Evolutionary conservation across 1,284 basidiomycete genomes (phyloP).

Genomic region (Apiotrichum veenhuisii): DNA sequence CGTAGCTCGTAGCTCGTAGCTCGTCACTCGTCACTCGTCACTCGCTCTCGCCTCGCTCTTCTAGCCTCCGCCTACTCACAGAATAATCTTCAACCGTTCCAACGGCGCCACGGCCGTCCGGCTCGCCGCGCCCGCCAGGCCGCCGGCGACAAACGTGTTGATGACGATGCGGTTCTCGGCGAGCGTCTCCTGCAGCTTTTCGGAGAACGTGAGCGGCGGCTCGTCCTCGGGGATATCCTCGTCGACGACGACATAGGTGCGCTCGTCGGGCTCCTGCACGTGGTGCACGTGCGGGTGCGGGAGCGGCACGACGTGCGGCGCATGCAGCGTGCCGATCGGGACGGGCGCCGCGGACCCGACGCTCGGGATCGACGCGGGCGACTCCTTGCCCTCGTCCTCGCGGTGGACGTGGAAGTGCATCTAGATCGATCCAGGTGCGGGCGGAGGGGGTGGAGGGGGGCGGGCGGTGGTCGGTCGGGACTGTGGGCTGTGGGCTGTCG

Average conservation of each 20-base stretch:
- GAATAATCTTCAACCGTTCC: conserved; percentile 90
- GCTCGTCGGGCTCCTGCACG: background rate
- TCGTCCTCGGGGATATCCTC: conserved; percentile 1
- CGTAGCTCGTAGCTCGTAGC: no score
- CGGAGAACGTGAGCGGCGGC: conserved; percentile 4
- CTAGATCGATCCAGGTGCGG: no score
- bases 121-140: conserved; percentile 56
- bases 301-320: background rate
- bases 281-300: background rate
- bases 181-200: conserved; percentile 3
- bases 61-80: conserved; percentile 61
- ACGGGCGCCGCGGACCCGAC: background rate
- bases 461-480: no score
- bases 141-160: conserved; percentile 47
- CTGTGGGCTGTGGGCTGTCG: no score
- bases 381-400: background rate
- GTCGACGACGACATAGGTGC: background rate
- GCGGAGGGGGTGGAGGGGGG: no score
- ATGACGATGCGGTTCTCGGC: conserved; percentile 40
- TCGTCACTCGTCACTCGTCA: no score
- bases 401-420: background rate
- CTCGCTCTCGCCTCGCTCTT: no score
- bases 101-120: conserved; percentile 88
- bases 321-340: background rate
- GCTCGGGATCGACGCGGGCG: background rate